A percentile compares a stretch with the other conserved stretches of the same genome.
These are phyloP conservation scores for Metarhizium guizhouense DNA, from an alignment of 2,329 filamentous ascomycete species.

Conservation along the genomic window DNA sequence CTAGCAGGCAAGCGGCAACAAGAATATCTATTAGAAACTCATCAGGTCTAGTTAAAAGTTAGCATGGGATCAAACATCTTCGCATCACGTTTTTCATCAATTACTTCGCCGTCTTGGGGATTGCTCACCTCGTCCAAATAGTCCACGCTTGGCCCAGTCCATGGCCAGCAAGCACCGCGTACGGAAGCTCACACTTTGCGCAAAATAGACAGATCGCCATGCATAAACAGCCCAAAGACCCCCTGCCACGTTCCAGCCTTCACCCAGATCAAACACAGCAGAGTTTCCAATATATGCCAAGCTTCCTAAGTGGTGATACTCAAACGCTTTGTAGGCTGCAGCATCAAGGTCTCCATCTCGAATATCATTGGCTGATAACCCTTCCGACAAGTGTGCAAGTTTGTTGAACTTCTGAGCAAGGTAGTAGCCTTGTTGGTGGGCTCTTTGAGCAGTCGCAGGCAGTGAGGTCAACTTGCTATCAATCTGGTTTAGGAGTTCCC, in stretches of 20 bases:
- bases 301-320: conserved; percentile 85
- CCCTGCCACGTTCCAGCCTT: conserved; percentile 69
- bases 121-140: conserved; percentile 86
- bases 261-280: conserved; percentile 82
- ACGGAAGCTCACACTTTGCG: conserved; percentile 88
- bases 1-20: background rate
- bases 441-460: conserved; percentile 90
- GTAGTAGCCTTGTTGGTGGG: conserved; percentile 92
- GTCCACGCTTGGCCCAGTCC: conserved; percentile 95
- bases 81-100: background rate
- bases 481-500: conserved; percentile 82
- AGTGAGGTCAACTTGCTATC: conserved; percentile 91
- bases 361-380: conserved; percentile 70
- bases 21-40: conserved; percentile 31
- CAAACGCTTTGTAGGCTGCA: conserved; percentile 86
- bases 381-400: conserved; percentile 67
- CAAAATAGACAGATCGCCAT: conserved; percentile 95
- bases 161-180: conserved; percentile 86
- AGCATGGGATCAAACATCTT: background rate
- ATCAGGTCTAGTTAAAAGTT: conserved; percentile 34
- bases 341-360: conserved; percentile 86
- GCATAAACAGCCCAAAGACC: conserved; percentile 90
- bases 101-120: background rate
- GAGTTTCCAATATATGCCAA: conserved; percentile 95
- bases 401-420: conserved; percentile 92